Evolutionary conservation across 768 basidiomycete species (phyloP).

Genomic region (Tricholoma terreum): DNA sequence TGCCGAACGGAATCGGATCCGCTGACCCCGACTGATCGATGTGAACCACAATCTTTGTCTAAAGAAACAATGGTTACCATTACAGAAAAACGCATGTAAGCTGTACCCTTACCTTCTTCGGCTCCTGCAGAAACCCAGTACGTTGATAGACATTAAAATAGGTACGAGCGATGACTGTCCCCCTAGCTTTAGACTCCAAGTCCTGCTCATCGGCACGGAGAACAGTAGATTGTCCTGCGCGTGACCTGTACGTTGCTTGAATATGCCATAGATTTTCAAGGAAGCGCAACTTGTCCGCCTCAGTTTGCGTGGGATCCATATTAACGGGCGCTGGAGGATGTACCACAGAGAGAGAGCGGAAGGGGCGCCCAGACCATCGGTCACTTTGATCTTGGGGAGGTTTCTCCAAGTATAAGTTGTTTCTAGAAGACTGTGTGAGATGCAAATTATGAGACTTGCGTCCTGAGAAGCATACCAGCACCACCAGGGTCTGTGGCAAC

Average conservation of each 20-base stretch:
- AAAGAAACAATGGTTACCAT: conserved; percentile 4
- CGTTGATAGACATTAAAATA: conserved; percentile 89
- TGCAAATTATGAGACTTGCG: background rate
- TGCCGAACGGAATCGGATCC: conserved; percentile 74
- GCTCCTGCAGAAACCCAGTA: conserved; percentile 72
- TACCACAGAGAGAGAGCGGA: conserved; percentile 76
- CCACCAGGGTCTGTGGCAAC: conserved; percentile 84
- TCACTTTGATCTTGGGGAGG: conserved; percentile 82
- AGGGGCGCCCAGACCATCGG: conserved; percentile 84
- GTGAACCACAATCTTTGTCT: conserved; percentile 89
- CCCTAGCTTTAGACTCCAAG: conserved; percentile 65
- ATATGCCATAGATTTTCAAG: conserved; percentile 87
- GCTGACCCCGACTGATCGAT: conserved; percentile 76
- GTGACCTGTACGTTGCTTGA: conserved; percentile 78
- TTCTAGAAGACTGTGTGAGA: conserved; percentile 44
- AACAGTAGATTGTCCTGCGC: conserved; percentile 69
- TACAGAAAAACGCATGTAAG: conserved; percentile 1
- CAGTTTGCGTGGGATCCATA: conserved; percentile 61
- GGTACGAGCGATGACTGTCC: conserved; percentile 66
- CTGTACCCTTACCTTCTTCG: conserved; percentile 61
- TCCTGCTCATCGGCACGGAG: conserved; percentile 70
- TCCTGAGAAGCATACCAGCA: conserved; percentile 52
- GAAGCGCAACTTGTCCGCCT: conserved; percentile 75
- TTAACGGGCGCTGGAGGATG: conserved; percentile 67
- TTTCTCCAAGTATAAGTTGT: conserved; percentile 77